phyloP scores from a whole-genome alignment of 2,329 filamentous ascomycete species.

The Penicillium sclerotiorum region DNA sequence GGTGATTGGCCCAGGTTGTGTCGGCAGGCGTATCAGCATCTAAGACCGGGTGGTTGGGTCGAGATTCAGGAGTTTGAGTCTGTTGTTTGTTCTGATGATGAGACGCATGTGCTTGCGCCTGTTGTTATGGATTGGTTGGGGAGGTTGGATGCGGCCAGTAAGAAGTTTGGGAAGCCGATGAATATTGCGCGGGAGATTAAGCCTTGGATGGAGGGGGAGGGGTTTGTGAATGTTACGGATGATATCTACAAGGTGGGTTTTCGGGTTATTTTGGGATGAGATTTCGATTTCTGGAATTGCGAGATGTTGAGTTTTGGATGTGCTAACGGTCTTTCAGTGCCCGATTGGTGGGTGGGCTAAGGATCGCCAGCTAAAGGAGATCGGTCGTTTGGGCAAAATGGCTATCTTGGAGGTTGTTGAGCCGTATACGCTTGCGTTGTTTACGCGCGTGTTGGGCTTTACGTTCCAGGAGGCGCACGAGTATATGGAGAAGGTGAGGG shows the following conservation, averaged over 20 bases:
- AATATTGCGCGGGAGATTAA: constrained; percentile 35
- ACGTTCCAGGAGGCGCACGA: constrained; percentile 33
- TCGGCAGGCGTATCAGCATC: constrained; percentile 33
- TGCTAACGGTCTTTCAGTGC: constrained; percentile 25
- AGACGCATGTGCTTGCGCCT: constrained; percentile 27
- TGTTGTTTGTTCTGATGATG: constrained; percentile 35
- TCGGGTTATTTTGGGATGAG: not conserved
- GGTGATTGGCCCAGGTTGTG: constrained; percentile 36
- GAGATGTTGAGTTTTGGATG: not conserved
- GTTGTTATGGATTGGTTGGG: constrained; percentile 33
- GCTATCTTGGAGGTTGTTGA: constrained; percentile 36
- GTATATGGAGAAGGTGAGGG: constrained; percentile 32
- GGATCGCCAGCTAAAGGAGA: constrained; percentile 35
- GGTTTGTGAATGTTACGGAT: constrained; percentile 37
- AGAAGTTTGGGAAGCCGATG: constrained; percentile 38
- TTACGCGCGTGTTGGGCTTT: constrained; percentile 40
- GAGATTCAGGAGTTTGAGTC: constrained; percentile 40
- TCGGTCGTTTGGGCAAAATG: constrained; percentile 36
- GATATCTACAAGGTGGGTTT: constrained; percentile 38
- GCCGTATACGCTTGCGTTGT: constrained; percentile 43
- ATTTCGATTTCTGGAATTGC: too few species aligned
- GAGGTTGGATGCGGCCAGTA: constrained; percentile 33
- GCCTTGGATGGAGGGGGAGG: constrained; percentile 32
- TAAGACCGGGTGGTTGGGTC: constrained; percentile 41
- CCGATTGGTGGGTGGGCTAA: constrained; percentile 40